Conservation (phyloP, 257 asterid genomes). For the Verbascum thapsus region DNA sequence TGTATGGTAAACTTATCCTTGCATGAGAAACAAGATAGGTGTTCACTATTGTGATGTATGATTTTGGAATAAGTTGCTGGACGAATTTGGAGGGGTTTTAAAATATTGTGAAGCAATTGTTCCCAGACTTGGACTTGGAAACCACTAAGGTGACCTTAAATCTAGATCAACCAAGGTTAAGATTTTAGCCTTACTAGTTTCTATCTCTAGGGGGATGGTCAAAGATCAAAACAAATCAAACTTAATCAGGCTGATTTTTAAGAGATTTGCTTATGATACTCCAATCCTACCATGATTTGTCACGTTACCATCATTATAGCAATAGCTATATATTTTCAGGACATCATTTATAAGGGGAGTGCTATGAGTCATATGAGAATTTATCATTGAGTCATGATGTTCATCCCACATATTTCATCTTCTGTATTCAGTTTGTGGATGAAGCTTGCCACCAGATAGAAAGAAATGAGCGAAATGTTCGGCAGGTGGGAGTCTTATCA, state of each 20-base stretch:
- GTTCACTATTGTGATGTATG: conserved; percentile 6
- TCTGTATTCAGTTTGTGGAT: conserved; percentile 82
- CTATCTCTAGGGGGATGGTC: conserved; percentile 13
- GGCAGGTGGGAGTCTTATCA: conserved; percentile 87
- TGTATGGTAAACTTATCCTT: not conserved
- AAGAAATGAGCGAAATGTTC: conserved; percentile 84
- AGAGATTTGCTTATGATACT: conserved; percentile 18
- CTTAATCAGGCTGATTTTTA: conserved; percentile 5
- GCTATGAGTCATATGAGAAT: not conserved
- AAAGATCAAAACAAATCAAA: conserved; percentile 6
- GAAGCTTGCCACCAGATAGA: conserved; percentile 99
- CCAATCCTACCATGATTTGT: conserved; percentile 4
- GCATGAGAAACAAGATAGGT: not conserved
- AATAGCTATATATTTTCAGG: conserved; percentile 4
- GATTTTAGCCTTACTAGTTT: conserved; percentile 12
- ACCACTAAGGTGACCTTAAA: conserved; percentile 8
- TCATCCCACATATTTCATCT: conserved; percentile 28
- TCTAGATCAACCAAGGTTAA: not conserved
- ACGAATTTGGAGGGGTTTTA: not conserved
- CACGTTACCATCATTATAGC: not conserved
- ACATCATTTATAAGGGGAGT: conserved; percentile 3
- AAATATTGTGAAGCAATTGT: not conserved
- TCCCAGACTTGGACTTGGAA: not conserved
- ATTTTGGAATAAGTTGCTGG: conserved; percentile 5
- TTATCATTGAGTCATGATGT: conserved; percentile 21